These are phyloP conservation scores for Lactarius vividus DNA, from an alignment of 768 basidiomycete genomes.

Conservation along the genomic window DNA sequence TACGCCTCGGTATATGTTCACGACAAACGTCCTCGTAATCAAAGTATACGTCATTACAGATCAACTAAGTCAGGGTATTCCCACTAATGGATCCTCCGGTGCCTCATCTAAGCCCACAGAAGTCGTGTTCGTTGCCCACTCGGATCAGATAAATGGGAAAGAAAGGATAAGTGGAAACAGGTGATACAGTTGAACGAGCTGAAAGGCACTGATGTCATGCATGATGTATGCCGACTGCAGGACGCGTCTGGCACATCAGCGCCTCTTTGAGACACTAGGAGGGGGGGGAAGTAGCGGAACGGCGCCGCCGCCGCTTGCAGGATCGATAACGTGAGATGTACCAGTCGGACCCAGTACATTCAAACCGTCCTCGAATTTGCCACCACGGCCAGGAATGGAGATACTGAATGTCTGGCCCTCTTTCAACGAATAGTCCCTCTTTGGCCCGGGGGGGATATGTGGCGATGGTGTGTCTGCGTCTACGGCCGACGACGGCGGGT, in stretches of 20 bases:
- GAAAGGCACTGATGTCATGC: neutral
- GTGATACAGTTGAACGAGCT: neutral
- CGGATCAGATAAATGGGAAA: neutral
- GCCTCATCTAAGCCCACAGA: neutral
- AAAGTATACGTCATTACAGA: neutral
- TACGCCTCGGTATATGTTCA: neutral
- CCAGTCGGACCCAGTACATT: conserved; percentile 30
- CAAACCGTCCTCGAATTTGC: conserved; percentile 38
- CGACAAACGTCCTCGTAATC: neutral
- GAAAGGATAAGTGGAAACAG: neutral
- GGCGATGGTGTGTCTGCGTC: conserved; percentile 51
- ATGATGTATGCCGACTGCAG: neutral
- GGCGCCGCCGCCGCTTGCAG: conserved; percentile 36
- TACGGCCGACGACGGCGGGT: conserved; percentile 46
- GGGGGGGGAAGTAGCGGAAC: conserved; percentile 84
- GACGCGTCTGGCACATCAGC: conserved; percentile 26
- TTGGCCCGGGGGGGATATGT: conserved; percentile 71
- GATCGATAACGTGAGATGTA: conserved; percentile 16
- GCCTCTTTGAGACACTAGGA: conserved; percentile 58
- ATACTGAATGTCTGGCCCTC: conserved; percentile 95
- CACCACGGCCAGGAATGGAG: conserved; percentile 76
- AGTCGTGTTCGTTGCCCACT: neutral
- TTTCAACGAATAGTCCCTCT: conserved; percentile 92
- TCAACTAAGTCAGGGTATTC: neutral
- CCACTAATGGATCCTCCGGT: neutral